Percentiles rank a stretch among this genome's conserved stretches.
phyloP scores from a whole-genome alignment of 352 stramenopile genomes.

The Phytophthora macrochlamydospora region DNA sequence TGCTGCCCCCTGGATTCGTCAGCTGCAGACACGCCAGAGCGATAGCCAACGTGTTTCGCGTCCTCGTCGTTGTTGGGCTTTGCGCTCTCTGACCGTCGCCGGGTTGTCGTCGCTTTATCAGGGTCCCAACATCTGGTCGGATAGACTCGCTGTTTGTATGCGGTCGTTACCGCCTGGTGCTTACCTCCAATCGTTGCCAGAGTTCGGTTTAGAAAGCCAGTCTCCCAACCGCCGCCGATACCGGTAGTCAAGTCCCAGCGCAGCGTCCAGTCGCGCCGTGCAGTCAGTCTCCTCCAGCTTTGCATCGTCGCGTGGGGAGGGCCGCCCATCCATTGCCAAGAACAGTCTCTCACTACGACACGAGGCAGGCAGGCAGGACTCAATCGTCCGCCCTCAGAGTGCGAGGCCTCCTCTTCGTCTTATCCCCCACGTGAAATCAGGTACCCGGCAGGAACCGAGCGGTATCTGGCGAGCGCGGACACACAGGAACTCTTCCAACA shows the following conservation, averaged over 20 bases:
- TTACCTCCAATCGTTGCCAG: background rate
- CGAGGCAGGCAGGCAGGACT: constrained; percentile 16
- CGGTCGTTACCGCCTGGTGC: background rate
- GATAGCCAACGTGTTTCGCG: too few species aligned
- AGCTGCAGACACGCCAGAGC: too few species aligned
- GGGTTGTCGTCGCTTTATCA: background rate
- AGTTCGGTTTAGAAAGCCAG: background rate
- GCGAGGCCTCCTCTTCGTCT: constrained; percentile 26
- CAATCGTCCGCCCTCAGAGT: constrained; percentile 6
- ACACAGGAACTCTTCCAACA: too few species aligned
- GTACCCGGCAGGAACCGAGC: background rate
- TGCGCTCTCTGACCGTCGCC: background rate
- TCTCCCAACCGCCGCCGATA: background rate
- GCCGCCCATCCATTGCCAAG: constrained; percentile 9
- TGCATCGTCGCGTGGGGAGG: constrained; percentile 17
- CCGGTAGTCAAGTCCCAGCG: background rate
- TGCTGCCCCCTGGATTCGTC: too few species aligned
- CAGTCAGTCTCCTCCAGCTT: constrained; percentile 18
- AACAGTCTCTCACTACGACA: constrained; percentile 22
- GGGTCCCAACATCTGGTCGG: too few species aligned
- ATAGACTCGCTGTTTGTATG: background rate
- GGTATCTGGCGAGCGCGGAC: too few species aligned
- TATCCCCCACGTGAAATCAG: constrained; percentile 14
- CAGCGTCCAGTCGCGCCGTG: constrained; percentile 2
- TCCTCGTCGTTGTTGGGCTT: too few species aligned